Evolutionary conservation across 257 asterid species (phyloP).

Genomic region (Solanum ahanhuiri): DNA sequence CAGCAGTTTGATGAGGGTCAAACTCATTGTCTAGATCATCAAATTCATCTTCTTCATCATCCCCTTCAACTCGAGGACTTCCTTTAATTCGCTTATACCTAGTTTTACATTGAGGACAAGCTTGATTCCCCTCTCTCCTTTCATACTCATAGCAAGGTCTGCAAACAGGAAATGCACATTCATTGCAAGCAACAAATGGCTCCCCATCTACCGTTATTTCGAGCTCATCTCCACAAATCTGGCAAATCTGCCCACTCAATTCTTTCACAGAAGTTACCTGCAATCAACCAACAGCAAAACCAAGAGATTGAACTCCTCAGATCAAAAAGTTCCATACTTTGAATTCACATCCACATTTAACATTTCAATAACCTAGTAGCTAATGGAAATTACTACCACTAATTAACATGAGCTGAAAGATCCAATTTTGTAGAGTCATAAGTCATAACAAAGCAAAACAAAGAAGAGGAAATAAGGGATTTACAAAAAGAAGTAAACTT

Average conservation of each 20-base stretch:
- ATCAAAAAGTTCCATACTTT: conserved; percentile 6
- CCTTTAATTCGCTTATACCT: conserved; percentile 90
- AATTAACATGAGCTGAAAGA: conserved; percentile 6
- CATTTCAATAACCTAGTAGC: background rate
- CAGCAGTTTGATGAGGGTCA: conserved; percentile 49
- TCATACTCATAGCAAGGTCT: conserved; percentile 88
- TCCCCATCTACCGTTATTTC: conserved; percentile 47
- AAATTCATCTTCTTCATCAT: conserved; percentile 92
- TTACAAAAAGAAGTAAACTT: background rate
- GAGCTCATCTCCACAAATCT: conserved; percentile 74
- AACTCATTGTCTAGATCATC: conserved; percentile 91
- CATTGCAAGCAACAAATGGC: conserved; percentile 70
- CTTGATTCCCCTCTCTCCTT: conserved; percentile 91
- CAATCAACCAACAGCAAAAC: background rate
- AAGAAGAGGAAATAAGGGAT: background rate
- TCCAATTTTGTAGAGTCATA: conserved; percentile 19
- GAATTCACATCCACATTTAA: background rate
- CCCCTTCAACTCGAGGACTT: conserved; percentile 93
- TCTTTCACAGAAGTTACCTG: conserved; percentile 61
- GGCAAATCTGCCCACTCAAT: conserved; percentile 57
- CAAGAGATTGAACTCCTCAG: background rate
- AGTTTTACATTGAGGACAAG: conserved; percentile 98
- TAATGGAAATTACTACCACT: conserved; percentile 12
- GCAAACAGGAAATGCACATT: conserved; percentile 79
- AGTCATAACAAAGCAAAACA: background rate